Evolutionary conservation across 257 asterid species (phyloP).

Genomic region (Solanum rostratum): DNA sequence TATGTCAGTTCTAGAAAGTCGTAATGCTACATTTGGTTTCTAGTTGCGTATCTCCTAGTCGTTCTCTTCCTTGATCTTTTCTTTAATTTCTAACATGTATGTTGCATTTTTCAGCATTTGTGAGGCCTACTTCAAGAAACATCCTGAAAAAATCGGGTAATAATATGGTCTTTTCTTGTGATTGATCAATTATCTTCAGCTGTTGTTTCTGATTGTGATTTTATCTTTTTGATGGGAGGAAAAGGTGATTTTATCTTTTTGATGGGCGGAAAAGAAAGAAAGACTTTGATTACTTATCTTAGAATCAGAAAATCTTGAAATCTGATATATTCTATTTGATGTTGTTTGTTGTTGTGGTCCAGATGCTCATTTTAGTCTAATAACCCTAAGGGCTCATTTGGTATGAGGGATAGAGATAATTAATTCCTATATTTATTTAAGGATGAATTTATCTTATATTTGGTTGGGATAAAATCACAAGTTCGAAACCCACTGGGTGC

Average conservation of each 20-base stretch:
- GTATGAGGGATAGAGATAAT: too few species aligned
- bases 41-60: background rate
- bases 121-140: constrained; percentile 88
- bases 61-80: background rate
- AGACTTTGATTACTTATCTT: background rate
- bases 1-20: background rate
- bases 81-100: constrained; percentile 4
- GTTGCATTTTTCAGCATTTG: constrained; percentile 54
- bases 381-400: background rate
- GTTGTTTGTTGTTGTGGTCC: background rate
- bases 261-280: background rate
- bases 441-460: too few species aligned
- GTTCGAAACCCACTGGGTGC: too few species aligned
- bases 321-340: background rate
- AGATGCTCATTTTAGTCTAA: background rate
- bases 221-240: background rate
- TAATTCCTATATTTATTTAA: too few species aligned
- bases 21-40: background rate
- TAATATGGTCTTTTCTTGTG: background rate
- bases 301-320: background rate
- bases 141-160: constrained; percentile 90
- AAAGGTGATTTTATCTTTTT: background rate
- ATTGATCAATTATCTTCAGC: background rate
- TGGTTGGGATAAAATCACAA: too few species aligned
- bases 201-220: background rate